Base-by-base conservation (phyloP, 1,284 basidiomycete genomes). In the Rugiboletus extremiorientalis region DNA sequence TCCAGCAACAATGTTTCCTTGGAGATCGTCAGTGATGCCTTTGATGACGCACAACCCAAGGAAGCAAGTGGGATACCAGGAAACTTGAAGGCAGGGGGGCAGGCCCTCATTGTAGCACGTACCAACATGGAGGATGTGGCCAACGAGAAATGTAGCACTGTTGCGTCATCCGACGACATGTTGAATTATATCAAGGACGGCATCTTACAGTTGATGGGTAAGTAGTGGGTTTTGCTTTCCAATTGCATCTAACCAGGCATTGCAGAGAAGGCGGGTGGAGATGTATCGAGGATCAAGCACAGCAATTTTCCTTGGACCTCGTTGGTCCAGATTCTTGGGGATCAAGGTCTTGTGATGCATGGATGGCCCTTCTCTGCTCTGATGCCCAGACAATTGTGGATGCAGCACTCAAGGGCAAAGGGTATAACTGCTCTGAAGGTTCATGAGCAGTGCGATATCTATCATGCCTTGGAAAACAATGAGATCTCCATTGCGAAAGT, bases 351-450 rank as follows among this genome's bases (percentile, higher is more conserved):
- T 14, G 42, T 55, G 22, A 38, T 55, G 18, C 23, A 30, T 11
- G 54, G 54, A 30, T 55, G 54, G 47, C 54, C 47, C 1, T 0
- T 30, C 28, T 44, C 49, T 20, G 34, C 28, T 11, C 28, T 45
- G 12, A 55, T 55, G 42, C 48, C 54, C 2, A 23, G 54, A 22
- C 18, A 52, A 52, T 49, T 54, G 30, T 15, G 3, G n/a, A n/a
- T 5, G 4, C 16, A 52, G 23, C 5, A 52, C 16, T 34, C 30
- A 23, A 46, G 37, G n/a, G 42, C 31, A 14, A 56, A 52, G 37
- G 54, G 54, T 12, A 56, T 53, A 15, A 53, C 42, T 45, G n/a
- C 25, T 27, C 54, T 55, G 31, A 52, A 52, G 28, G 44, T 46
- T 33, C n/a, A 38, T 1, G 37, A 55, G 23, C 15, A 8, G 18